These are phyloP conservation scores for Fomitopsis pinicola DNA, from an alignment of 1,284 basidiomycete species.

Conservation along the genomic window DNA sequence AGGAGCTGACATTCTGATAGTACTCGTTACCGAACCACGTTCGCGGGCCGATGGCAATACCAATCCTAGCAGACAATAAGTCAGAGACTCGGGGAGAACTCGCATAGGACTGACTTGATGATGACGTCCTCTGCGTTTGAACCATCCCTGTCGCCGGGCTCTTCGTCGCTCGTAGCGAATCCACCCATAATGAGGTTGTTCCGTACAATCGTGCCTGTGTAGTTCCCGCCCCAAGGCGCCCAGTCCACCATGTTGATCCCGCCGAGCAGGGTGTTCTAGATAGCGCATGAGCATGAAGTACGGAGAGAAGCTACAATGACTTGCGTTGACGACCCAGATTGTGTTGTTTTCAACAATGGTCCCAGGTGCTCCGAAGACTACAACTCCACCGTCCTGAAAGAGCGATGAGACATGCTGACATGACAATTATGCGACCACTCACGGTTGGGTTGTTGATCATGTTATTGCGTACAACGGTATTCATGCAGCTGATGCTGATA, in stretches of 20 bases:
- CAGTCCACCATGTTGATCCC: conserved; percentile 84
- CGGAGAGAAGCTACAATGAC: conserved; percentile 14
- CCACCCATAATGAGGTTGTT: conserved; percentile 71
- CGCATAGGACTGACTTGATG: conserved; percentile 49
- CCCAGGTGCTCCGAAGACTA: conserved; percentile 80
- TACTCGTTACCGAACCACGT: conserved; percentile 73
- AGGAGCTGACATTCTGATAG: conserved; percentile 53
- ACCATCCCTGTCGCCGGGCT: conserved; percentile 42
- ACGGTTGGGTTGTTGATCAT: conserved; percentile 65
- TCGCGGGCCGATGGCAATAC: conserved; percentile 72
- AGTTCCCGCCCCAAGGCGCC: conserved; percentile 71
- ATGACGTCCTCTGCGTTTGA: conserved; percentile 55
- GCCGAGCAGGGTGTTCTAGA: conserved; percentile 64
- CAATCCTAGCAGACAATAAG: conserved; percentile 41
- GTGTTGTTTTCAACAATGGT: conserved; percentile 73
- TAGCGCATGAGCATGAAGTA: neutral
- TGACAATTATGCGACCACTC: conserved; percentile 1
- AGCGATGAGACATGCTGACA: neutral
- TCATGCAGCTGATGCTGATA: conserved; percentile 72
- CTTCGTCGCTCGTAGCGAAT: conserved; percentile 48
- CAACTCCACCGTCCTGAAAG: conserved; percentile 68
- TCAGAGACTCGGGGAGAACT: conserved; percentile 3
- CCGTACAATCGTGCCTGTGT: conserved; percentile 60
- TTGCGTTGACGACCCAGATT: conserved; percentile 64
- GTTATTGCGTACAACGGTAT: conserved; percentile 68